Base-by-base conservation (phyloP, 2,329 filamentous ascomycete species). In the Didymella glomerata region DNA sequence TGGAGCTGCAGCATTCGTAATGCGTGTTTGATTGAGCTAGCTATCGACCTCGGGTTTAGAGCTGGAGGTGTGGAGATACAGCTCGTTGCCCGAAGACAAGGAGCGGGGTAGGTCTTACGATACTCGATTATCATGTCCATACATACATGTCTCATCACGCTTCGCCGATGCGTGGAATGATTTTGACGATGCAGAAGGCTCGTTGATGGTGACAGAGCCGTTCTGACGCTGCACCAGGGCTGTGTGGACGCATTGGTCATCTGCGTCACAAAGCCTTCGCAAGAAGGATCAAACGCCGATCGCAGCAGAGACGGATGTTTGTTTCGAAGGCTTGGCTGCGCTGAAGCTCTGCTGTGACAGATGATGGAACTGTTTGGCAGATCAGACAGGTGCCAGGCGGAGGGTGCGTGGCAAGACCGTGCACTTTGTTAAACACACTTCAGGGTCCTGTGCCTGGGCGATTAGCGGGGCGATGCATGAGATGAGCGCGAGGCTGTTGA, bases 21-120 rank as follows among this genome's bases (percentile, higher is more conserved):
- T 49, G 28, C 40, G 28, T 50, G 18, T 44, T 40, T 44, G 25
- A 32, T 40, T 34, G 32, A 49, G 50, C 56, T 54, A 54, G 32
- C 20, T 51, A 28, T 50, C 32, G 47, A 59, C 56, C 50, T 59
- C 56, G 56, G 56, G 32, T 48, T 54, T 46, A 49, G 24, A 59
- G 56, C 32, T 50, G 25, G 16, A 49, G 22, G 18, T 36, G 55
- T 50, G 56, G 46, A 59, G 56, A 27, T 41, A 28, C 27, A 51
- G 50, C 50, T 47, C 41, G 22, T 27, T 36, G 32, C 47, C 46
- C 24, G 22, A 32, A 25, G 36, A 20, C 30, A 20, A 53, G 18
- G 49, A 54, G 56, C 56, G 56, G 56, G 56, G 56, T 59, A 59
- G 20, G 25, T 30, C 22, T 34, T 42, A 32, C 25, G 24, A n/a